Percentiles rank a stretch among this genome's conserved stretches.
phyloP scores from a whole-genome alignment of 139 green algal genomes.

The Micractinium conductrix region DNA sequence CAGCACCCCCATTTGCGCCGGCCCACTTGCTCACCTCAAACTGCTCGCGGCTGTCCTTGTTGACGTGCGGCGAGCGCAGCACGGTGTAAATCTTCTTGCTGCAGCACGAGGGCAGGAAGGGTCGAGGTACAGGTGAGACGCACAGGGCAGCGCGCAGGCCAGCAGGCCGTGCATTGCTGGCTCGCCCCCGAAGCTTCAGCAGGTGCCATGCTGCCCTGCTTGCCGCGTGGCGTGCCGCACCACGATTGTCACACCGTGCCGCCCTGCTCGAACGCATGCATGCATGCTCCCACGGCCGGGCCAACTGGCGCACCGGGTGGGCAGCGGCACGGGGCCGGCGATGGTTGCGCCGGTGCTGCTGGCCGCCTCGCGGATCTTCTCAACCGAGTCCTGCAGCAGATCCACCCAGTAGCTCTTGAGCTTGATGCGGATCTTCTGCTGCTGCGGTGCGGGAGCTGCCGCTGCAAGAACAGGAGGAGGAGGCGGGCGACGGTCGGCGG shows the following conservation, averaged over 20 bases:
- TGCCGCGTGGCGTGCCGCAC: background rate
- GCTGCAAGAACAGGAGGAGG: conserved; percentile 1
- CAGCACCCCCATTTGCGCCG: too few relatives aligned
- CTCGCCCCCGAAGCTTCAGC: too few relatives aligned
- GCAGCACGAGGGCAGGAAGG: background rate
- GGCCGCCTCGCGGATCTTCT: conserved; percentile 72
- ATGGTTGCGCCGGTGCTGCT: conserved; percentile 61
- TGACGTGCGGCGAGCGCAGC: conserved; percentile 85
- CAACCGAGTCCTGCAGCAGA: conserved; percentile 56
- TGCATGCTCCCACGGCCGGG: background rate
- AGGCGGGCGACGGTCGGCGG: background rate
- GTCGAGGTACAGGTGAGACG: background rate
- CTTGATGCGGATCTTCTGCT: conserved; percentile 78
- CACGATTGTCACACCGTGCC: background rate
- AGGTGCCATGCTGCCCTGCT: background rate
- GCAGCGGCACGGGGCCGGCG: conserved; percentile 76
- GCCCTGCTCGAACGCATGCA: background rate
- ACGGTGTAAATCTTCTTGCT: conserved; percentile 69
- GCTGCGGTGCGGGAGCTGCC: conserved; percentile 28
- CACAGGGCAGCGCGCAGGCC: too few relatives aligned
- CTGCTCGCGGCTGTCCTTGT: conserved; percentile 90
- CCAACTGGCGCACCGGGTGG: conserved; percentile 49
- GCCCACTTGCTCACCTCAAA: conserved; percentile 87
- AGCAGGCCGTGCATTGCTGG: too few relatives aligned
- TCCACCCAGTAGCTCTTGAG: conserved; percentile 69